Evolutionary conservation across 108 stramenopile species (phyloP).

Genomic region (Pinguiococcus pyrenoidosus): DNA sequence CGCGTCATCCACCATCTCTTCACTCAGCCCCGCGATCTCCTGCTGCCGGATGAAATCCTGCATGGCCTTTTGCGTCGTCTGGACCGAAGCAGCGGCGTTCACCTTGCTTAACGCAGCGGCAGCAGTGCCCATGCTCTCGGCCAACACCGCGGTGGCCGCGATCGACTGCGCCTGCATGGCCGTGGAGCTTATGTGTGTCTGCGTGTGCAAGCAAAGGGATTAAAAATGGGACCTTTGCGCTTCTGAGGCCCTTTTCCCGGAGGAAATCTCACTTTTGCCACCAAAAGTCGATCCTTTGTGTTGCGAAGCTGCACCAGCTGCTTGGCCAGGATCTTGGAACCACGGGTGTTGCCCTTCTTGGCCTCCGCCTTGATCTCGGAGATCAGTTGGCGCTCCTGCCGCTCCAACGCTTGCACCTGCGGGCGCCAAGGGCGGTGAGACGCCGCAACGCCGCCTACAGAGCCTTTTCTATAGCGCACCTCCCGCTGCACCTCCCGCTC

Average conservation of each 20-base stretch:
- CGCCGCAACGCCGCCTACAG: no score
- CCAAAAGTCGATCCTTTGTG: neutral
- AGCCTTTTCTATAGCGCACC: no score
- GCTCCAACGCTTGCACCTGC: no score
- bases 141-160: slow-evolving; percentile 1
- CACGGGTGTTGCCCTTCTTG: neutral
- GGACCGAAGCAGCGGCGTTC: neutral
- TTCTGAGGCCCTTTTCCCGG: no score
- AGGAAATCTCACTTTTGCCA: no score
- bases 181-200: neutral
- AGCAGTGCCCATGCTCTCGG: neutral
- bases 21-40: slow-evolving; percentile 2
- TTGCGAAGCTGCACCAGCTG: slow-evolving; percentile 12
- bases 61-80: neutral
- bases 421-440: no score
- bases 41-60: neutral
- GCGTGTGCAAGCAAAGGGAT: no score
- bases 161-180: slow-evolving; percentile 7
- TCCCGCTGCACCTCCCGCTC: no score
- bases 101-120: neutral
- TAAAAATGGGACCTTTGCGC: no score
- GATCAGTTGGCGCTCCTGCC: neutral
- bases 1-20: slow-evolving; percentile 16
- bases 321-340: neutral
- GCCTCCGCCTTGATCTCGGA: slow-evolving; percentile 12